phyloP scores from a whole-genome alignment of 2,329 filamentous ascomycete species.

The Cercospora sojina region DNA sequence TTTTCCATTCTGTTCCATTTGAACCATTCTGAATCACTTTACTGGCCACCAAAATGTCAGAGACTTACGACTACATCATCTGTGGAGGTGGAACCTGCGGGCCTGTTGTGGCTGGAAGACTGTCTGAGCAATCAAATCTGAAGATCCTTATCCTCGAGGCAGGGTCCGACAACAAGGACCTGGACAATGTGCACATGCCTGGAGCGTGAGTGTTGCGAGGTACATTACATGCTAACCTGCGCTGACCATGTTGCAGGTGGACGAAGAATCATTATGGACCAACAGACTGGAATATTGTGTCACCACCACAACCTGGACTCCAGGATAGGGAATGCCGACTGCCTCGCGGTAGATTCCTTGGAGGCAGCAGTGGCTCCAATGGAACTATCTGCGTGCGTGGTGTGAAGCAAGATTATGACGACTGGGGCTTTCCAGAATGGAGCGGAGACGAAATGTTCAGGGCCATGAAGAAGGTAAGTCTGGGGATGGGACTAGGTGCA shows the following conservation, averaged over 20 bases:
- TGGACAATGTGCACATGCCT: conserved; percentile 50
- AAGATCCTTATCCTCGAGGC: conserved; percentile 33
- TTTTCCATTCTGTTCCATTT: neutral
- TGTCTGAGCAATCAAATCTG: conserved; percentile 31
- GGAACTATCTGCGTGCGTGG: conserved; percentile 48
- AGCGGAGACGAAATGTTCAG: conserved; percentile 34
- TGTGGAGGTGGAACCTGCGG: conserved; percentile 32
- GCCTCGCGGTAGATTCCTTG: conserved; percentile 46
- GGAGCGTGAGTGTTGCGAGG: conserved; percentile 38
- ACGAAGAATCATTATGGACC: conserved; percentile 46
- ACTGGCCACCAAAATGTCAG: conserved; percentile 19
- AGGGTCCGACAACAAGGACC: conserved; percentile 36
- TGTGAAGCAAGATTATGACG: conserved; percentile 44
- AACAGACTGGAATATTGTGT: conserved; percentile 49
- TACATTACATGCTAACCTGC: neutral
- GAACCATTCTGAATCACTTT: neutral
- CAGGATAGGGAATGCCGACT: conserved; percentile 45
- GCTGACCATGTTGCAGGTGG: conserved; percentile 34
- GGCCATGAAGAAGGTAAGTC: conserved; percentile 32
- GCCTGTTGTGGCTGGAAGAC: conserved; percentile 29
- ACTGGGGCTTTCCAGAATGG: conserved; percentile 35
- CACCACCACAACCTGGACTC: conserved; percentile 42
- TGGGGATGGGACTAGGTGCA: no score
- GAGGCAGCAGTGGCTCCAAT: conserved; percentile 46
- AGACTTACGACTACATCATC: conserved; percentile 32